A percentile compares a stretch with the other conserved stretches of the same genome.
phyloP scores from a whole-genome alignment of 2,329 filamentous ascomycete species.

The Chaetomium sp. region DNA sequence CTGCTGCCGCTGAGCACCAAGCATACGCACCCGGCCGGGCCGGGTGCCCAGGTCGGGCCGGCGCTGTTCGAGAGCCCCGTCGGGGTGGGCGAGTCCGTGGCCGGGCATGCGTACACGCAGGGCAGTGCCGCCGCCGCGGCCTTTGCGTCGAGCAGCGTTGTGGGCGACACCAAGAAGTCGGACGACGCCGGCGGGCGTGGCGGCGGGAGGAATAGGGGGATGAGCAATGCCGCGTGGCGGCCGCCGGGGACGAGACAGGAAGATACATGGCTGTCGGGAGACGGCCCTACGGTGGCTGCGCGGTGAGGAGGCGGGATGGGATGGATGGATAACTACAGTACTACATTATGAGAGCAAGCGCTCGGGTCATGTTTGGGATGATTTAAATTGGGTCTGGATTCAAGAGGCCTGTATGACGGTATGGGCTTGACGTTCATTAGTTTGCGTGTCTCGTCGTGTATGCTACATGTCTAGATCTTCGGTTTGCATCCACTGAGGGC shows the following conservation, averaged over 20 bases:
- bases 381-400: conserved; percentile 9
- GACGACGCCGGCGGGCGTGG: conserved; percentile 49
- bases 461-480: not conserved
- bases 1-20: conserved; percentile 67
- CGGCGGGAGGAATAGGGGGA: conserved; percentile 43
- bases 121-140: conserved; percentile 21
- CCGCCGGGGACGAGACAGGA: conserved; percentile 82
- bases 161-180: conserved; percentile 56
- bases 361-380: conserved; percentile 11
- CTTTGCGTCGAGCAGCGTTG: conserved; percentile 3
- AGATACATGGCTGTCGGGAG: conserved; percentile 69
- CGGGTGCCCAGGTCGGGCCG: conserved; percentile 34
- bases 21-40: conserved; percentile 35
- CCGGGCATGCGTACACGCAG: conserved; percentile 12
- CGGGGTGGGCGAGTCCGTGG: conserved; percentile 30
- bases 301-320: conserved; percentile 15
- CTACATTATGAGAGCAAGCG: not conserved
- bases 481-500: conserved; percentile 15
- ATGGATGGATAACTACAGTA: too few relatives aligned
- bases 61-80: conserved; percentile 44
- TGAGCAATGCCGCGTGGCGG: conserved; percentile 64
- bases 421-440: conserved; percentile 8
- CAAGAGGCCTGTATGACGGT: conserved; percentile 5
- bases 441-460: not conserved
- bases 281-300: conserved; percentile 35